phyloP scores from a whole-genome alignment of 2,329 filamentous ascomycete species.

The Aspergillus transmontanensis region DNA sequence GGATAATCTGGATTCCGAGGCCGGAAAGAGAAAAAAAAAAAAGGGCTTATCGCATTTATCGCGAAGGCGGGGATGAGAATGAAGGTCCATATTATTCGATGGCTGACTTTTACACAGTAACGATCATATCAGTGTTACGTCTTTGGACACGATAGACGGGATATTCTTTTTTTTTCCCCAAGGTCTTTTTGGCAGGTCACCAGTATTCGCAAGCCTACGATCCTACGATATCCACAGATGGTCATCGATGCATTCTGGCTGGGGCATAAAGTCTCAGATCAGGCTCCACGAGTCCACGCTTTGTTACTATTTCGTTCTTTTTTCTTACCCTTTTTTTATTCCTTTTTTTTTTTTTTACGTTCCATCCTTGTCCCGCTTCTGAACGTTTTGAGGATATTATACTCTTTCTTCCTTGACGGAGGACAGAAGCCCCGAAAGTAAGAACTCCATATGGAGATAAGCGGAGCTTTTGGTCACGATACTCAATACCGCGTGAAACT shows the following conservation, averaged over 20 bases:
- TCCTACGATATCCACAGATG: not conserved
- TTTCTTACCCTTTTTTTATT: not conserved
- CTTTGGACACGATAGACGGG: conserved; percentile 1
- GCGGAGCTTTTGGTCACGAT: not conserved
- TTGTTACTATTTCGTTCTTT: conserved; percentile 9
- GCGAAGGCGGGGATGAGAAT: not conserved
- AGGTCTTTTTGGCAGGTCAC: conserved; percentile 16
- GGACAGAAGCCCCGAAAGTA: not conserved
- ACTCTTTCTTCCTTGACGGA: not conserved
- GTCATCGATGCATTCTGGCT: not conserved
- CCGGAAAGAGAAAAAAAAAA: not conserved
- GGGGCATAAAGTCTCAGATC: not conserved
- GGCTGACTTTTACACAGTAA: not conserved
- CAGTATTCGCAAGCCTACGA: conserved; percentile 12
- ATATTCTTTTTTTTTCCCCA: conserved; percentile 13
- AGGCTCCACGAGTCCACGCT: not conserved
- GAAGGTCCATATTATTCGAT: conserved; percentile 1
- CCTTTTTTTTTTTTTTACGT: conserved; percentile 1
- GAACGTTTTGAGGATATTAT: not conserved
- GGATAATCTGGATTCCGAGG: not conserved
- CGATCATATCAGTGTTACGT: not conserved
- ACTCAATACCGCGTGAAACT: not conserved
- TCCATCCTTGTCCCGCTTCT: not conserved
- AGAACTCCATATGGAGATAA: not conserved
- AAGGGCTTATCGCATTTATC: conserved; percentile 1